phyloP scores from a whole-genome alignment of 2,329 filamentous ascomycete genomes.

The Acarospora socialis region DNA sequence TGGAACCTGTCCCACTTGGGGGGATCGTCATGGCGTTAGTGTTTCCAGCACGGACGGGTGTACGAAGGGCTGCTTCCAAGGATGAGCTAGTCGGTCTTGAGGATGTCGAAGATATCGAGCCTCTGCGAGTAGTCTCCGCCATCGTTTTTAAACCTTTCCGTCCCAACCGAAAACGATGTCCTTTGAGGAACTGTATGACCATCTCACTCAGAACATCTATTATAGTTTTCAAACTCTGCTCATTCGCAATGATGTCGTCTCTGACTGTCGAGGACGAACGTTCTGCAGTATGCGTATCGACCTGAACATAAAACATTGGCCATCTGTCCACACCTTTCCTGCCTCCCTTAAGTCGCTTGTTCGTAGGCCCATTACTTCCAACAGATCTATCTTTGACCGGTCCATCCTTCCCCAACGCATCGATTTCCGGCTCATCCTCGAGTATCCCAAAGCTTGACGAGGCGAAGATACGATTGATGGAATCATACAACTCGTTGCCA shows the following conservation, averaged over 20 bases:
- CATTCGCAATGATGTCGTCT: slow-evolving; percentile 18
- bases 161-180: slow-evolving; percentile 54
- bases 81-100: too few species aligned
- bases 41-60: too few species aligned
- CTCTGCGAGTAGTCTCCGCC: slow-evolving; percentile 12
- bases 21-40: too few species aligned
- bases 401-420: slow-evolving; percentile 23
- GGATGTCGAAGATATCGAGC: neutral
- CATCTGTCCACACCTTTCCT: slow-evolving; percentile 62
- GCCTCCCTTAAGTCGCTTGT: slow-evolving; percentile 35
- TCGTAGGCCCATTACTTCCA: slow-evolving; percentile 35
- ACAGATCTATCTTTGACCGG: slow-evolving; percentile 24
- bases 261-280: too few species aligned
- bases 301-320: slow-evolving; percentile 77
- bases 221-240: slow-evolving; percentile 40
- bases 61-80: too few species aligned
- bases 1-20: too few species aligned
- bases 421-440: slow-evolving; percentile 31
- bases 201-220: slow-evolving; percentile 53
- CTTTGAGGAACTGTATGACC: slow-evolving; percentile 59
- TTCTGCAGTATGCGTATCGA: slow-evolving; percentile 36
- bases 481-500: slow-evolving; percentile 56
- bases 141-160: slow-evolving; percentile 29
- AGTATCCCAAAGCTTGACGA: slow-evolving; percentile 60
- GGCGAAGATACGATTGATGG: slow-evolving; percentile 63